Base-by-base conservation (phyloP, 1,284 basidiomycete species). In the Neonothopanus nambi region DNA sequence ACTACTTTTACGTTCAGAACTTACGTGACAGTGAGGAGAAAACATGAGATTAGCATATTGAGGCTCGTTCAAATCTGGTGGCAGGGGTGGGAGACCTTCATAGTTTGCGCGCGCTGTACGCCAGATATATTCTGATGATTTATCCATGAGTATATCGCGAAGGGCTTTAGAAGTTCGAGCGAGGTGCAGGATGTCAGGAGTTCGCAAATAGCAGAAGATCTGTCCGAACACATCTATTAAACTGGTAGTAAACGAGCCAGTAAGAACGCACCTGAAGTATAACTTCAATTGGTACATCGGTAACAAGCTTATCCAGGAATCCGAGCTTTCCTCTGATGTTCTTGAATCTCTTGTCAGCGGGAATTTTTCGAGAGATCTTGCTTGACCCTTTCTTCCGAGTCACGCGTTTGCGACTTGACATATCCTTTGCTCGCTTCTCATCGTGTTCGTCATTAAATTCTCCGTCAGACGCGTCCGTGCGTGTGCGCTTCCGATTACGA, bases 11-110 rank as follows among this genome's bases (percentile, higher is more conserved):
- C n/a, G n/a, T n/a, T n/a, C 18, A n/a, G 56, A n/a, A 48, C 62
- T 38, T 42, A 60, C 62, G 48, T 60, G 54, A 26, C 62, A 63
- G 48, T 56, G 48, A 1, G 50, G 42, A 30, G 56, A 57, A 47
- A 62, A 63, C 4, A 58, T 54, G 15, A 63, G 52, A 41, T 59
- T 59, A 15, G 59, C 60, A 23, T 58, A 63, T 20, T 56, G 57
- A 11, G 62, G 60, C 47, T 59, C 60, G 37, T 39, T 62, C 26
- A 63, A 15, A 18, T 59, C 60, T 4, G 57, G 49, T 0, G 62
- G 62, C 13, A 51, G 35, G 8, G 53, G 53, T 8, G 62, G 62
- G 13, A 62, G 54, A 36, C 57, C 61, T 2, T 58, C 54, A 26
- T 57, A 55, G 21, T 59, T 60, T 17, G 47, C 38, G 30, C 59